phyloP scores from a whole-genome alignment of 805 yeast genomes.

The Starmerella cellae region DNA sequence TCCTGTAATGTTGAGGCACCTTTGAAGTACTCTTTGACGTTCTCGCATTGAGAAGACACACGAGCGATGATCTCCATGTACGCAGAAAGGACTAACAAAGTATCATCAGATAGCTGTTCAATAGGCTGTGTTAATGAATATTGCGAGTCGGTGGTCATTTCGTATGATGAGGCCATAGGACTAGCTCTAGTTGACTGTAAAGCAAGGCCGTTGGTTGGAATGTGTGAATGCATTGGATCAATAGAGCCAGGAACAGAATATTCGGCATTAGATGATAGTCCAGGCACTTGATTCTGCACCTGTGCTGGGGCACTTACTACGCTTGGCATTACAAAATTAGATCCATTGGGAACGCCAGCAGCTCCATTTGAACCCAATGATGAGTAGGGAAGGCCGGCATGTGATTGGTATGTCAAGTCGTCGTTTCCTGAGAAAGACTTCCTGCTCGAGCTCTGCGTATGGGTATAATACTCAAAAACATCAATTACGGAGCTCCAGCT shows the following conservation, averaged over 20 bases:
- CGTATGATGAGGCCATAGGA: too few species aligned
- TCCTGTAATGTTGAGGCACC: not conserved
- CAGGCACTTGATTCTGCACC: not conserved
- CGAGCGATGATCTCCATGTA: conserved; percentile 52
- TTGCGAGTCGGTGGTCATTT: not conserved
- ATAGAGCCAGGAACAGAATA: too few species aligned
- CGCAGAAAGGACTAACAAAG: conserved; percentile 59
- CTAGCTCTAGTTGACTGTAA: too few species aligned
- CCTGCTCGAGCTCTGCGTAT: not conserved
- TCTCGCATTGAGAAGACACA: conserved; percentile 33
- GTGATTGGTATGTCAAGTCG: not conserved
- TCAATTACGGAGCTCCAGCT: conserved; percentile 17
- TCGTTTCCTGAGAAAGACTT: not conserved
- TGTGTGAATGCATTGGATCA: too few species aligned
- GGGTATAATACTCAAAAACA: conserved; percentile 12
- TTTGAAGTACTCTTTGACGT: not conserved
- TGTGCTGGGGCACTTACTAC: not conserved
- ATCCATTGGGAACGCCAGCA: not conserved
- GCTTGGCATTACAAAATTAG: not conserved
- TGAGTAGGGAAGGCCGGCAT: not conserved
- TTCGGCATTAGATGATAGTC: too few species aligned
- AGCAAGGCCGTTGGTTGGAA: too few species aligned
- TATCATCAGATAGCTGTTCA: conserved; percentile 41
- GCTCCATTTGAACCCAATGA: not conserved
- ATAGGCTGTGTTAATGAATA: not conserved